Evolutionary conservation across 2,329 filamentous ascomycete species (phyloP), one percentile per base, ranked within the genome.

Genomic region (Penicillium psychrosexuale): DNA sequence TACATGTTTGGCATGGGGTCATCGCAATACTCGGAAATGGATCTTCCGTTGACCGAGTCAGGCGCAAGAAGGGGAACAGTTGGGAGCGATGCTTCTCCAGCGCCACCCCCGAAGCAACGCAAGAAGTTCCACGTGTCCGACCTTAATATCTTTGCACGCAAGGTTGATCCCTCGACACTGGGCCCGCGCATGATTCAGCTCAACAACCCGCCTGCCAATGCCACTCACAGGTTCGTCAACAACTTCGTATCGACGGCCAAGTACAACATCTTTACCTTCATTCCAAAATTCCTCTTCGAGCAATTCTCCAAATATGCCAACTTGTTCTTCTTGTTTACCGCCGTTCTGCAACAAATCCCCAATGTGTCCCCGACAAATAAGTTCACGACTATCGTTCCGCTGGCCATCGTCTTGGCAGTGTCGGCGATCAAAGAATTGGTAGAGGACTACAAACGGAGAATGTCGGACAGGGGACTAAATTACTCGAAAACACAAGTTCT

Each of bases 301-400:
- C 94, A 99, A 72, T 99, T 99, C 77, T 97, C 92, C 58, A 99
- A 97, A 80, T 96, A 97, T 75, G 94, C 94, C 79, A 99, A 99
- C 76, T 77, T 99, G 69, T 99, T 99, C 80, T 99, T 99, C 88
- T 84, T 99, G 72, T 97, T 99, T 75, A 99, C 94, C 36, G 92
- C 94, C 15, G 87, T 85, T 38, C 78, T 99, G 43, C 94, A 99
- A 78, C 94, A 99, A 73, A 96, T 99, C 58, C 94, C 94, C 22
- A 87, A 89, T 62, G 87, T 99, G 58, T 96, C 92, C 33, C 94
- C 95, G 8, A 99, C 94, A 9, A 97, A 97, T 76, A 84, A 82
- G 74, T 99, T 92, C 71, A 99, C 94, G 6, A 99, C 95, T 36
- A 97, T 99, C 70, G 93, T 89, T 6, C 94, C 94, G n/a, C 82